Evolutionary conservation across 2,329 filamentous ascomycete genomes (phyloP).

Genomic region (Myriosclerotinia curreyana): DNA sequence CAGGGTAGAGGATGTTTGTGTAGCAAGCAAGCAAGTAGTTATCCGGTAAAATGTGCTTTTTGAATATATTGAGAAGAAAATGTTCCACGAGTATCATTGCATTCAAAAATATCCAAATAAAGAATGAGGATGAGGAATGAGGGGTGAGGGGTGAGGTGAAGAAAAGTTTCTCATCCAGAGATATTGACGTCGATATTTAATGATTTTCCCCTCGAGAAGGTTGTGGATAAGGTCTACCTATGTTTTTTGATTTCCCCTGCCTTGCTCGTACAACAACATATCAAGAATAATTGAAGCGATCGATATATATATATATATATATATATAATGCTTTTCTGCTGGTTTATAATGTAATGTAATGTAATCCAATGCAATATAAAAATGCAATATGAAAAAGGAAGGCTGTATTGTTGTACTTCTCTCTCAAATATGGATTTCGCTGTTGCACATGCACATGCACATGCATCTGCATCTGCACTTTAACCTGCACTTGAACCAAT

Average conservation of each 20-base stretch:
- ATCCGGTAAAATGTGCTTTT: conserved; percentile 30
- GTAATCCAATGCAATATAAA: background rate
- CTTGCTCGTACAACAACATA: background rate
- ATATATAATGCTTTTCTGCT: background rate
- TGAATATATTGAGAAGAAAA: conserved; percentile 26
- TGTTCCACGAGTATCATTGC: conserved; percentile 37
- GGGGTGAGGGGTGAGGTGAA: background rate
- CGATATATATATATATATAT: background rate
- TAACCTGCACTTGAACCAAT: too few relatives aligned
- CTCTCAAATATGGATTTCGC: background rate
- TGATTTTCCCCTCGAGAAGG: background rate
- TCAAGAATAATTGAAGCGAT: conserved; percentile 6
- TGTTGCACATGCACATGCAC: conserved; percentile 7
- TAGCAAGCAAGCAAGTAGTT: conserved; percentile 35
- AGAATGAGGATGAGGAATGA: background rate
- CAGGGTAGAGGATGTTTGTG: conserved; percentile 25
- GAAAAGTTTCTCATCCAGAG: background rate
- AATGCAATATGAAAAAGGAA: conserved; percentile 1
- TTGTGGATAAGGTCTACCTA: conserved; percentile 7
- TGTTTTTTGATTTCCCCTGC: background rate
- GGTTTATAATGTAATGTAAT: background rate
- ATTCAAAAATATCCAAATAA: conserved; percentile 23
- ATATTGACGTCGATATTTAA: conserved; percentile 18
- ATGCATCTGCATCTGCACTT: background rate
- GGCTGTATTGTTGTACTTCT: background rate